Conservation (phyloP, 2,329 filamentous ascomycete species). For the Septoria petroselini region DNA sequence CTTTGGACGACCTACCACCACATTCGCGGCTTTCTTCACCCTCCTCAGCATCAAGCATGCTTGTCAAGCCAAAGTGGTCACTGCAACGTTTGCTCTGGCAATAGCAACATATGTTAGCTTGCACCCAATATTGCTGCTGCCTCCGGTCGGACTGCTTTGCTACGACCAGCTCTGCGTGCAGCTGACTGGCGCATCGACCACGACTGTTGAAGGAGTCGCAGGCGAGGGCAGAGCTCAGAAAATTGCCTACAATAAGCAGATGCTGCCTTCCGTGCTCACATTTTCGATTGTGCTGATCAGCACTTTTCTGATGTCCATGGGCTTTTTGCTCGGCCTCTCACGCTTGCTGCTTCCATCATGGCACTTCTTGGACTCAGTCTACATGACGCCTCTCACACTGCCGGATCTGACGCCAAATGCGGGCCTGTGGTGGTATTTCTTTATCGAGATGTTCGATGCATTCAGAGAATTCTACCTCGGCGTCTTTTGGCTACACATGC, state of each 20-base stretch:
- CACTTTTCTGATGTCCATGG: conserved; percentile 55
- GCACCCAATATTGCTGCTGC: conserved; percentile 83
- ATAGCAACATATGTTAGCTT: conserved; percentile 89
- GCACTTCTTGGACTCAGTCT: conserved; percentile 85
- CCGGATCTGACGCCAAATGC: conserved; percentile 93
- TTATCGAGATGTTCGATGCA: conserved; percentile 98
- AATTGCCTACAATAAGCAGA: conserved; percentile 23
- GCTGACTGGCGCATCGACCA: conserved; percentile 10
- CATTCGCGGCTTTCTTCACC: conserved; percentile 85
- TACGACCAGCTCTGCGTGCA: conserved; percentile 55
- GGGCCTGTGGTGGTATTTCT: conserved; percentile 99
- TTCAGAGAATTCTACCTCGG: conserved; percentile 96
- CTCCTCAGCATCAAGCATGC: conserved; percentile 80
- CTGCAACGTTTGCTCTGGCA: conserved; percentile 78
- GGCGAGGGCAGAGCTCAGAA: conserved; percentile 14
- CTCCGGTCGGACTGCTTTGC: conserved; percentile 75
- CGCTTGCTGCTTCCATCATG: conserved; percentile 73
- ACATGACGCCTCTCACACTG: conserved; percentile 86
- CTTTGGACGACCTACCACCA: conserved; percentile 80
- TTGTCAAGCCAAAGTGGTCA: conserved; percentile 65
- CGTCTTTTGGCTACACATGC: conserved; percentile 95
- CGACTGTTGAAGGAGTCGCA: conserved; percentile 12
- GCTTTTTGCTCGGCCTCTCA: conserved; percentile 66
- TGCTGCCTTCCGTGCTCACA: conserved; percentile 23
- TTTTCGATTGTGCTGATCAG: conserved; percentile 52